Percentiles rank a stretch among this genome's conserved stretches.
phyloP scores from a whole-genome alignment of 495 filamentous ascomycete genomes.

The Chlorociboria aeruginascens region DNA sequence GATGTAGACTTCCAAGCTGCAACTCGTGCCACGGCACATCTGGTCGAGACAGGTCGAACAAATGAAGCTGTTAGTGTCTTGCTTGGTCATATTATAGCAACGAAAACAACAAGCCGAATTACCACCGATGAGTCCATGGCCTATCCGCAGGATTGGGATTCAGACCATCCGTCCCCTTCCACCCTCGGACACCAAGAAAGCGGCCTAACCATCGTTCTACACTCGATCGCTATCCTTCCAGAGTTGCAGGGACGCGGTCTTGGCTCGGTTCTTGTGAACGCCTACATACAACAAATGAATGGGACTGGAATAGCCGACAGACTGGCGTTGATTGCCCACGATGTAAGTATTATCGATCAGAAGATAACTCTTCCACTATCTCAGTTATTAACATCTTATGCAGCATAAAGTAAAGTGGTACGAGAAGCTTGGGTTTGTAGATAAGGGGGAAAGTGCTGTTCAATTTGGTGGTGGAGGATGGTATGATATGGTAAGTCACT shows the following conservation, averaged over 20 bases:
- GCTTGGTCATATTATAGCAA: conserved; percentile 73
- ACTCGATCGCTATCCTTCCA: conserved; percentile 70
- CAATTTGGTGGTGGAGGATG: conserved; percentile 70
- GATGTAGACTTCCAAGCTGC: conserved; percentile 30
- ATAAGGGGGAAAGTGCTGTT: conserved; percentile 50
- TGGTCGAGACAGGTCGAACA: conserved; percentile 34
- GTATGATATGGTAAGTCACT: conserved; percentile 50
- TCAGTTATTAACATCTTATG: conserved; percentile 1
- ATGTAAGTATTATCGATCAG: conserved; percentile 27
- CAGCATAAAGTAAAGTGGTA: conserved; percentile 56
- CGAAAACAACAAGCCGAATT: conserved; percentile 43
- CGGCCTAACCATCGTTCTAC: conserved; percentile 65
- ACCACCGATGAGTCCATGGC: conserved; percentile 74
- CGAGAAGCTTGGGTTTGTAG: conserved; percentile 59
- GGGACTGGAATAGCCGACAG: conserved; percentile 55
- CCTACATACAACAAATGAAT: conserved; percentile 56
- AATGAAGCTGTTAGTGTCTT: conserved; percentile 46
- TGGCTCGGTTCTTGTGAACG: conserved; percentile 62
- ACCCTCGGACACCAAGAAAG: conserved; percentile 50
- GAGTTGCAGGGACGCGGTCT: conserved; percentile 62
- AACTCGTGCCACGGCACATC: conserved; percentile 33
- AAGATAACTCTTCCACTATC: neutral
- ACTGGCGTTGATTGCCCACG: conserved; percentile 68
- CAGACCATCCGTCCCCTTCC: conserved; percentile 18
- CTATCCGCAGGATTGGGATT: conserved; percentile 52